Evolutionary conservation across 176 grass and related monocot genomes (phyloP), one percentile per base, ranked within the genome.

Genomic region (Secale cereale): DNA sequence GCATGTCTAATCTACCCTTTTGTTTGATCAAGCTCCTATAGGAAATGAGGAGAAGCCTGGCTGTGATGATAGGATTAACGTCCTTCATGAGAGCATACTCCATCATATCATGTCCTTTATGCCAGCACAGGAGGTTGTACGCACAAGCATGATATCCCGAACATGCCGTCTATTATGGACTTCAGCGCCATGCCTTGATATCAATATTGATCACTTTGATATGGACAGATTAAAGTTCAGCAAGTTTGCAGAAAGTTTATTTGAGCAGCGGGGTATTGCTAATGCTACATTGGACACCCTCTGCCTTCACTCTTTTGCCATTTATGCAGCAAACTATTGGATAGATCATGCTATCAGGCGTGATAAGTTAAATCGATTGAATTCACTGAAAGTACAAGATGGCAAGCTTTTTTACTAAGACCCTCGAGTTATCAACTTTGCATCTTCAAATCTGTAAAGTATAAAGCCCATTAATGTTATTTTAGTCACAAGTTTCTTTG

Each of bases 51-150:
- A 63, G 61, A 15, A 61, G 61, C 60, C 8, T 19, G 14, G 25
- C 23, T 12, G n/a, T n/a, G n/a, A 12, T 46, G 60, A 46, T 5
- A 80, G 60, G 60, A 40, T 80, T n/a, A 46, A 15, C 27, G 17
- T 19, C 25, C 37, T 80, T 65, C 25, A 28, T 65, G 78, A 65
- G 6, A 17, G 14, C 28, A 17, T 80, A 7, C 56, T 62, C 14
- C 59, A n/a, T n/a, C n/a, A 65, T 30, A 65, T 80, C 39, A 46
- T 80, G 23, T 65, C 25, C 35, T 61, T 78, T 56, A 65, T 80
- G 10, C 27, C 60, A 46, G 17, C 60, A 65, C 2, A 28, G n/a
- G n/a, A n/a, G 15, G 36, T 80, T 31, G 15, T 20, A 19, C 15
- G 32, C 23, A 22, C 59, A 29, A 29, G 77, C 29, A 23, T 29